These are phyloP conservation scores for Dispira parvispora DNA, from an alignment of 192 early-diverging fungal genomes.

Conservation along the genomic window DNA sequence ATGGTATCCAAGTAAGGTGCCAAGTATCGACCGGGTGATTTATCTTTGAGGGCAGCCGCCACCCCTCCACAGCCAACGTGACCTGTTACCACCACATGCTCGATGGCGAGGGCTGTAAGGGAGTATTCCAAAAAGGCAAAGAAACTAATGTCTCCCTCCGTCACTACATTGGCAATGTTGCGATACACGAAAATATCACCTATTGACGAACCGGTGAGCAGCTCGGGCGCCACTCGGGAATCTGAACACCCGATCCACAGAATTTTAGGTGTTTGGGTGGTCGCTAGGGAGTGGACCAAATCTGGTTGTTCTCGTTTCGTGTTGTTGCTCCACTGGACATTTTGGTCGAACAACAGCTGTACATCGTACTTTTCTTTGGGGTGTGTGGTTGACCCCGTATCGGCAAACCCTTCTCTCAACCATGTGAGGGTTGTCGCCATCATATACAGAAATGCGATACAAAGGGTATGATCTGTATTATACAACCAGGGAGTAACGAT, in stretches of 20 bases:
- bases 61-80: slow-evolving; percentile 48
- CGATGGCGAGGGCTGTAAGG: slow-evolving; percentile 63
- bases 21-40: slow-evolving; percentile 25
- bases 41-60: slow-evolving; percentile 22
- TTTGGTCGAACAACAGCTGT: no score
- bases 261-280: slow-evolving; percentile 1
- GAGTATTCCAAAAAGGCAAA: slow-evolving; percentile 73
- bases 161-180: slow-evolving; percentile 78
- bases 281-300: background rate
- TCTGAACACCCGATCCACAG: slow-evolving; percentile 9
- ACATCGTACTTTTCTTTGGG: no score
- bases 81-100: slow-evolving; percentile 59
- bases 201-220: slow-evolving; percentile 8
- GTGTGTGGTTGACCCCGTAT: no score
- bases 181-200: slow-evolving; percentile 81
- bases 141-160: slow-evolving; percentile 48
- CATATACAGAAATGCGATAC: no score
- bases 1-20: background rate
- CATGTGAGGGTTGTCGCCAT: no score
- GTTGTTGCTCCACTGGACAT: no score
- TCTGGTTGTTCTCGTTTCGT: no score
- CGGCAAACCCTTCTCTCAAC: no score
- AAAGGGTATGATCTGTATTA: no score
- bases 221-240: slow-evolving; percentile 3
- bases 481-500: no score